Conservation (phyloP, 73 alveolate species). For the Uronychia setigera region DNA sequence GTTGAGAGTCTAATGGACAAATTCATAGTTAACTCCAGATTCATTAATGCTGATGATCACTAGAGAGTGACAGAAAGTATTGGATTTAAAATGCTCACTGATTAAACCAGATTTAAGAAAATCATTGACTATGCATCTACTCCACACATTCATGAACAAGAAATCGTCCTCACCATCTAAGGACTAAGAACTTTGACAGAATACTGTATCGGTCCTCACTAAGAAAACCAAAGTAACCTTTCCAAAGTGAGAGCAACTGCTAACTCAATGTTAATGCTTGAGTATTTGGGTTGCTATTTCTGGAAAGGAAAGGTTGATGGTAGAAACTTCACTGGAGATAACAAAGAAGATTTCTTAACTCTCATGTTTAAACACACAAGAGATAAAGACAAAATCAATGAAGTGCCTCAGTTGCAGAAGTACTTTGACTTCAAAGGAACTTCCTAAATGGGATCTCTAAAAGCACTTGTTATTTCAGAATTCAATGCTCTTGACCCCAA, state of each 20-base stretch:
- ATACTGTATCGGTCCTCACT: background rate
- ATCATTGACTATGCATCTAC: background rate
- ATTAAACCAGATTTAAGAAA: background rate
- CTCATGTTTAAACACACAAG: background rate
- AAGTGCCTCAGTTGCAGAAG: background rate
- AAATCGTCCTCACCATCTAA: background rate
- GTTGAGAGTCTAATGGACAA: constrained; percentile 4
- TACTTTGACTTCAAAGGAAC: background rate
- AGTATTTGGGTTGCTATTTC: constrained; percentile 3
- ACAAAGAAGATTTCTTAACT: background rate
- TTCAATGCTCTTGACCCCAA: too few species aligned
- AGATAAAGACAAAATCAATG: background rate
- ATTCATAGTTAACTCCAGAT: background rate
- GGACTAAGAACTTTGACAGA: constrained; percentile 13
- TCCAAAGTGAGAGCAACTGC: background rate
- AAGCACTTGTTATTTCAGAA: too few species aligned
- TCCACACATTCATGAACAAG: background rate
- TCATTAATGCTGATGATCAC: constrained; percentile 2
- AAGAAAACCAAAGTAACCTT: background rate
- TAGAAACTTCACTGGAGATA: background rate
- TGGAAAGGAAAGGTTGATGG: constrained; percentile 23
- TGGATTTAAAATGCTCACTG: background rate
- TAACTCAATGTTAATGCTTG: background rate
- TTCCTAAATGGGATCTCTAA: too few species aligned
- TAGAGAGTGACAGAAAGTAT: background rate